phyloP scores from a whole-genome alignment of 2,329 filamentous ascomycete genomes.

The Phoma sp. region DNA sequence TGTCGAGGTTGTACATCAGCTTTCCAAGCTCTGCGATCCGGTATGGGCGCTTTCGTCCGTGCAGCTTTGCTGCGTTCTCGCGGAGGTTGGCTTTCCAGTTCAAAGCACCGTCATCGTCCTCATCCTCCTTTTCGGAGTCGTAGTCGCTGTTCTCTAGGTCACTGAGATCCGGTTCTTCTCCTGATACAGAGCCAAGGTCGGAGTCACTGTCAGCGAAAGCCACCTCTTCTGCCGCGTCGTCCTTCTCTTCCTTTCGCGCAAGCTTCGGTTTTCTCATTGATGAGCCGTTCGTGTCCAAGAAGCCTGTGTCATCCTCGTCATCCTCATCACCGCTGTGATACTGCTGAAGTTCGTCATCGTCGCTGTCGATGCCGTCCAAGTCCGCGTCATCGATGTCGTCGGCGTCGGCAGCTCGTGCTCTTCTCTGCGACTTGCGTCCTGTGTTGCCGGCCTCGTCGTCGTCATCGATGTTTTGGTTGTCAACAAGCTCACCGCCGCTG shows the following conservation, averaged over 20 bases:
- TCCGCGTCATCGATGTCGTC: constrained; percentile 61
- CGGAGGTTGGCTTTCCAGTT: constrained; percentile 90
- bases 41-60: constrained; percentile 73
- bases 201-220: constrained; percentile 97
- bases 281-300: constrained; percentile 49
- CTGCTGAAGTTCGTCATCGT: constrained; percentile 61
- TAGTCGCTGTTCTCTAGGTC: constrained; percentile 55
- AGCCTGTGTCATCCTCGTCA: constrained; percentile 60
- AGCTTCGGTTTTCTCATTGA: constrained; percentile 46
- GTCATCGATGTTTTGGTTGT: constrained; percentile 58
- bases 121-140: constrained; percentile 61
- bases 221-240: constrained; percentile 66
- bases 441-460: constrained; percentile 63
- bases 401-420: constrained; percentile 55
- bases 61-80: constrained; percentile 74
- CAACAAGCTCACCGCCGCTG: constrained; percentile 74
- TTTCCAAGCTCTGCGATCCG: constrained; percentile 82
- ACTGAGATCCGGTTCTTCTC: constrained; percentile 52
- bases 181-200: constrained; percentile 87
- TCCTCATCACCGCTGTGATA: constrained; percentile 56
- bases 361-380: constrained; percentile 55
- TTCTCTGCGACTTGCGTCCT: constrained; percentile 61
- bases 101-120: constrained; percentile 74
- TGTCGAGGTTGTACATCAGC: constrained; percentile 83
- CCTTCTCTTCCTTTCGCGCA: constrained; percentile 40